Evolutionary conservation across 129 eudicot genomes (phyloP).

Genomic region (Tagetes patula): DNA sequence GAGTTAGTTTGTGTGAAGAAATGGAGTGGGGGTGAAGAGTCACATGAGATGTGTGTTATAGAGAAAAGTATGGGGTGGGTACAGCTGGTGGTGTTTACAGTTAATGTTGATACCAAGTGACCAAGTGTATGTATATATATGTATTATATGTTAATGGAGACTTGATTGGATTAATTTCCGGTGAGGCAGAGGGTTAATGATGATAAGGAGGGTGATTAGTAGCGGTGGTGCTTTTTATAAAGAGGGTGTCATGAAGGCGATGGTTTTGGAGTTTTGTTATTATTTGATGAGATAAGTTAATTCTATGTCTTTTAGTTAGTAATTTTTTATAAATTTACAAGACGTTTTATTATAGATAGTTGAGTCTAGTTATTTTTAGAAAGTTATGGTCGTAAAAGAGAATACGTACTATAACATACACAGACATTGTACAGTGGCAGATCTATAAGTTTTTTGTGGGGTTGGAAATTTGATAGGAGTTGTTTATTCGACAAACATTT

Average conservation of each 20-base stretch:
- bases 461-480: too few species aligned
- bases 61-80: conserved; percentile 20
- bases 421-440: too few species aligned
- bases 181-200: conserved; percentile 11
- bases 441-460: too few species aligned
- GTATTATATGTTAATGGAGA: not conserved
- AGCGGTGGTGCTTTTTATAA: not conserved
- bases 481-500: too few species aligned
- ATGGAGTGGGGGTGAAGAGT: not conserved
- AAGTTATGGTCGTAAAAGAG: too few species aligned
- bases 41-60: conserved; percentile 31
- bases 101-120: not conserved
- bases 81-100: conserved; percentile 24
- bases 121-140: too few species aligned
- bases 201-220: not conserved
- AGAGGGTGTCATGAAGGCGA: not conserved
- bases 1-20: conserved; percentile 13
- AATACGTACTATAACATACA: too few species aligned
- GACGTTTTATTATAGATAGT: too few species aligned
- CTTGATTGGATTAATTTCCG: conserved; percentile 15
- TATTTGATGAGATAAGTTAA: not conserved
- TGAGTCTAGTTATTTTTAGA: too few species aligned
- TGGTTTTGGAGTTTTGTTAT: conserved; percentile 14
- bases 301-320: too few species aligned
- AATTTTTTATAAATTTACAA: too few species aligned